Evolutionary conservation across 345 rosid species (phyloP).

Genomic region (Cochlearia excelsa): DNA sequence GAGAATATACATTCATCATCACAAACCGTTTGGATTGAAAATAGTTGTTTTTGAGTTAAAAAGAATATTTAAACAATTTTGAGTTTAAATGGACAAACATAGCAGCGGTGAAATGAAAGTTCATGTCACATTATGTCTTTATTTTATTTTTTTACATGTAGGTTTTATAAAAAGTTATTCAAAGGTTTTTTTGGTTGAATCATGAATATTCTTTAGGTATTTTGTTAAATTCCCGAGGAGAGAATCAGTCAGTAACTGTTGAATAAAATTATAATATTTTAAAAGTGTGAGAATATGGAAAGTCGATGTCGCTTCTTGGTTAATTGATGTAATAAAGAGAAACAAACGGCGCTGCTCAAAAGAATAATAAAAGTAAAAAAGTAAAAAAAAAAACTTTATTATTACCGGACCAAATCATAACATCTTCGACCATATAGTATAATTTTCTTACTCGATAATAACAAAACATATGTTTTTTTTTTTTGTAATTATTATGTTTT

Average conservation of each 20-base stretch:
- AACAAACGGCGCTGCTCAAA: conserved; percentile 60
- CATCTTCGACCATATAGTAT: conserved; percentile 29
- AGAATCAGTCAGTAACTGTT: conserved; percentile 36
- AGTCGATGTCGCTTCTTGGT: conserved; percentile 2
- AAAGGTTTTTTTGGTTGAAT: conserved; percentile 23
- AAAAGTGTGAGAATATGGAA: neutral
- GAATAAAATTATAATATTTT: conserved; percentile 14
- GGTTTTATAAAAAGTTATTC: conserved; percentile 22
- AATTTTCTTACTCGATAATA: conserved; percentile 28
- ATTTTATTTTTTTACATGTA: conserved; percentile 16
- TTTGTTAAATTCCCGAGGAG: conserved; percentile 38
- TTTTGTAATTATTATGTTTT: conserved; percentile 10
- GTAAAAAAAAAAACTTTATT: conserved; percentile 42
- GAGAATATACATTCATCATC: too few relatives aligned
- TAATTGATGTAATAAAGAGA: conserved; percentile 69
- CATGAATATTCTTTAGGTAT: conserved; percentile 26
- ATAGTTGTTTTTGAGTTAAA: neutral
- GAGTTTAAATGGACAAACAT: conserved; percentile 34
- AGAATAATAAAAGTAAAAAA: conserved; percentile 34
- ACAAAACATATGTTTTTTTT: neutral
- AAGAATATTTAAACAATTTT: conserved; percentile 13
- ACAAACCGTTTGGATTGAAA: too few relatives aligned
- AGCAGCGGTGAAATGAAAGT: conserved; percentile 33
- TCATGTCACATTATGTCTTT: conserved; percentile 36
- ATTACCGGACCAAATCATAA: conserved; percentile 48